Evolutionary conservation across 441 rosid genomes (phyloP), one percentile per base, ranked within the genome.

Genomic region (Populus hybrid): DNA sequence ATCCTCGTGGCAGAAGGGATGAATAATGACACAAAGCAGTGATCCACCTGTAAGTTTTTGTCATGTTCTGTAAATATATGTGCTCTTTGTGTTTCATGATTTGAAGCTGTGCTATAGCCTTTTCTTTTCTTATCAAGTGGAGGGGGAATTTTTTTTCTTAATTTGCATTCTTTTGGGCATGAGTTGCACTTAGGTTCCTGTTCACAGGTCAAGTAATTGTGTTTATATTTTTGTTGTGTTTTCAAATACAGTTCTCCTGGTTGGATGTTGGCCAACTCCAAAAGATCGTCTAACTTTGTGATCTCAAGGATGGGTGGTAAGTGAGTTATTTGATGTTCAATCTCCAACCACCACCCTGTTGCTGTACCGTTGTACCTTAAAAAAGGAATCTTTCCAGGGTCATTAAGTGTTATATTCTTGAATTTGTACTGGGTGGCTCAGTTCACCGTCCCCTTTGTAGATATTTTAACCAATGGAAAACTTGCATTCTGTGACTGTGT

Each of bases 391-490:
- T 76, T 81, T 80, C 66, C 18, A 38, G 81, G 88, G 75, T 80
- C 71, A 71, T 64, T 46, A 68, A 82, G 84, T 77, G 75, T 82
- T 72, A 79, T 83, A 81, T 81, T 73, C 82, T 79, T 83, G 79
- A 84, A 84, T 69, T 77, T 78, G 88, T 82, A 77, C 84, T 82
- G 86, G 87, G 83, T 77, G 78, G 80, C 82, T 79, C 83, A 71
- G 86, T 82, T 78, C 78, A 76, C 82, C 81, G 82, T 81, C 74
- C 83, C 79, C 84, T 78, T 72, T 88, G 91, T 90, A 90, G 88
- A 90, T 90, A 88, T 84, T 78, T 84, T 86, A 83, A 88, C 88
- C 72, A 80, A 76, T 83, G 89, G 87, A 84, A 85, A 85, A 85
- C 83, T 63, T 80, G 84, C 79, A 50, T 82, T 79, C 66, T 77